phyloP scores from a whole-genome alignment of 805 yeast species.

The Metschnikowia arizonensis region DNA sequence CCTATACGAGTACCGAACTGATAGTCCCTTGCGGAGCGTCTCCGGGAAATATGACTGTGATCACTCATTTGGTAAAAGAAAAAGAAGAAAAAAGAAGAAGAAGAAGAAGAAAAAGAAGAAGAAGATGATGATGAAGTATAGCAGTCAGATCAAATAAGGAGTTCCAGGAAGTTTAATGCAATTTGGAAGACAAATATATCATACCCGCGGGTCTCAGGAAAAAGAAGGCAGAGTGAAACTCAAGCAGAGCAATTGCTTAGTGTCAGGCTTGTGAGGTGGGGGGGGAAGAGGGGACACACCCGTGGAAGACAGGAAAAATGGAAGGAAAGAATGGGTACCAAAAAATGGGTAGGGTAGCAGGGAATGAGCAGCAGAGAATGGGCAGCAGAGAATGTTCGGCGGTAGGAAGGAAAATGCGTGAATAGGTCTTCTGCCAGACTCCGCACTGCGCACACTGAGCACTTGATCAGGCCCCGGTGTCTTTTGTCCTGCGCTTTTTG shows the following conservation, averaged over 20 bases:
- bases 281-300: no score
- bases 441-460: slow-evolving; percentile 5
- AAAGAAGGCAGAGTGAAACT: not conserved
- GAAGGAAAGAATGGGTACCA: no score
- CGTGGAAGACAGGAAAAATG: no score
- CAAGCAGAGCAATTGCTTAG: slow-evolving; percentile 1
- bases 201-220: not conserved
- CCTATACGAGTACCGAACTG: slow-evolving; percentile 86
- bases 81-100: no score
- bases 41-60: slow-evolving; percentile 4
- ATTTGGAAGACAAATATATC: not conserved
- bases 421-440: not conserved
- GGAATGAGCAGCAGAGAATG: not conserved
- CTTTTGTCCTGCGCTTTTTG: slow-evolving; percentile 5
- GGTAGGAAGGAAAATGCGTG: slow-evolving; percentile 2
- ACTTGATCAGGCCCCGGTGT: slow-evolving; percentile 7
- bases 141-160: not conserved
- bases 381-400: not conserved
- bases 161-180: not conserved
- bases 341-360: no score
- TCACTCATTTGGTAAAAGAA: not conserved
- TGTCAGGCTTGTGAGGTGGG: no score
- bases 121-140: no score
- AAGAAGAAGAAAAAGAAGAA: no score
- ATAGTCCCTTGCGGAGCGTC: slow-evolving; percentile 71